Evolutionary conservation across 2,329 filamentous ascomycete species (phyloP).

Genomic region (Pseudogymnoascus sp.): DNA sequence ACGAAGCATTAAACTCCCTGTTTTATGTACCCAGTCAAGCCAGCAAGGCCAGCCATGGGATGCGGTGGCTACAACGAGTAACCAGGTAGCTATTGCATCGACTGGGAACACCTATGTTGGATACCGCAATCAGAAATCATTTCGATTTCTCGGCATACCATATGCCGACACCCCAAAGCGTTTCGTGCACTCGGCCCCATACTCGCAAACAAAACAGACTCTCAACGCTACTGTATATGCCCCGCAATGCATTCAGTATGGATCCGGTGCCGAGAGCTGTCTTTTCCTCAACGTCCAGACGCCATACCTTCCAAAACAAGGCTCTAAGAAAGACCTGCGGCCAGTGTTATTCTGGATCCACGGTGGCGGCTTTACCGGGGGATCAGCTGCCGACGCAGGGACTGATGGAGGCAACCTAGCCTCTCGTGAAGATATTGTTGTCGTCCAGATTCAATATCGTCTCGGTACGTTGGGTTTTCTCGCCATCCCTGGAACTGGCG

Average conservation of each 20-base stretch:
- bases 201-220: conserved; percentile 35
- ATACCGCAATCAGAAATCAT: conserved; percentile 44
- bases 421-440: conserved; percentile 23
- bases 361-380: conserved; percentile 28
- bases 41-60: conserved; percentile 26
- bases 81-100: conserved; percentile 33
- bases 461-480: conserved; percentile 28
- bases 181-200: conserved; percentile 34
- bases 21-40: conserved; percentile 43
- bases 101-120: conserved; percentile 39
- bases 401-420: conserved; percentile 24
- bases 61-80: conserved; percentile 28
- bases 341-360: conserved; percentile 26
- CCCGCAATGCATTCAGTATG: conserved; percentile 25
- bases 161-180: conserved; percentile 20
- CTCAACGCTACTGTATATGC: conserved; percentile 38
- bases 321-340: conserved; percentile 24
- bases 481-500: conserved; percentile 40
- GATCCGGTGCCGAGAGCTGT: conserved; percentile 25
- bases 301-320: conserved; percentile 24
- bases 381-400: conserved; percentile 18
- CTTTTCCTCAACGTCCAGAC: conserved; percentile 31
- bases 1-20: conserved; percentile 31
- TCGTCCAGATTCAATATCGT: conserved; percentile 24
- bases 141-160: conserved; percentile 29